Conservation (phyloP, 345 rosid species). For the Noccaea caerulescens region DNA sequence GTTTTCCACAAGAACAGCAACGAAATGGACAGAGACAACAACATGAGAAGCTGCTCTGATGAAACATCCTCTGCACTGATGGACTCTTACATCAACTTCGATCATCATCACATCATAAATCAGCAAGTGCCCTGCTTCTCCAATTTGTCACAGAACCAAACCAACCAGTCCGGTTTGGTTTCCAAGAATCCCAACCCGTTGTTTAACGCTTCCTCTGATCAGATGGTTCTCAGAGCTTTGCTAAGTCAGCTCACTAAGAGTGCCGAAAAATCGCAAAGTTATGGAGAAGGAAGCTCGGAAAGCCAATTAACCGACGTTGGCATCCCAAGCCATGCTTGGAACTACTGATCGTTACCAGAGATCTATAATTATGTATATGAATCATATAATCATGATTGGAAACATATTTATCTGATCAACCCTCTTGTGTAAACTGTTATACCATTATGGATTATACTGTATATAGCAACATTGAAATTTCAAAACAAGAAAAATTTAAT, state of each 20-base stretch:
- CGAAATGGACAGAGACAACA: conserved; percentile 40
- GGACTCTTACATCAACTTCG: conserved; percentile 67
- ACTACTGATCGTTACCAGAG: conserved; percentile 19
- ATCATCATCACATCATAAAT: conserved; percentile 33
- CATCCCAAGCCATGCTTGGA: conserved; percentile 30
- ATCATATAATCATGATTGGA: conserved; percentile 8
- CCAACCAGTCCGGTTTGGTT: conserved; percentile 29
- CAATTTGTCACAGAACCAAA: conserved; percentile 55
- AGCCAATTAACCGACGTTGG: conserved; percentile 32
- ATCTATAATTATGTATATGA: conserved; percentile 3
- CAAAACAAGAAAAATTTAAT: too few species aligned
- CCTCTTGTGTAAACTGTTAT: conserved; percentile 13
- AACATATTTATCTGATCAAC: conserved; percentile 19
- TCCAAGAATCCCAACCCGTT: conserved; percentile 6
- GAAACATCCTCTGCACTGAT: conserved; percentile 51
- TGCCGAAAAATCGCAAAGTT: conserved; percentile 1
- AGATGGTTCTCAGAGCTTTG: conserved; percentile 36
- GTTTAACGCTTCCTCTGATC: conserved; percentile 33
- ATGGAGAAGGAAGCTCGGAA: conserved; percentile 39
- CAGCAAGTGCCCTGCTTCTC: conserved; percentile 94
- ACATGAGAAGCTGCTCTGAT: conserved; percentile 50
- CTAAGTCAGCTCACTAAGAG: conserved; percentile 33
- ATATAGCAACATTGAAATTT: too few species aligned
- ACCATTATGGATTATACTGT: neutral
- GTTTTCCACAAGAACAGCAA: conserved; percentile 65